phyloP scores from a whole-genome alignment of 2,329 filamentous ascomycete species.

The Colletotrichum falcatum region DNA sequence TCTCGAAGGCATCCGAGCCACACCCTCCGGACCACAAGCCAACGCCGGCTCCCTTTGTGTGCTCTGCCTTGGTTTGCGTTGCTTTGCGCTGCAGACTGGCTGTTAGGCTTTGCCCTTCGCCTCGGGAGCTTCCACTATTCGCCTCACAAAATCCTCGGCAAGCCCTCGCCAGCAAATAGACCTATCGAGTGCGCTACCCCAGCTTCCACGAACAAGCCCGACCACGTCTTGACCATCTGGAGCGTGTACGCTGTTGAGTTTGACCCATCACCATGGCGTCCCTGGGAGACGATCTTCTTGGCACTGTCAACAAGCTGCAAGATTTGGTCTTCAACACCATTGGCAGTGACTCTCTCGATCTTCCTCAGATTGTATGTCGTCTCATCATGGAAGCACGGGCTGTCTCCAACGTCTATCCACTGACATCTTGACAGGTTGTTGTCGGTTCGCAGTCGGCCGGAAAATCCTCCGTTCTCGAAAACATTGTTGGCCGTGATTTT shows the following conservation, averaged over 20 bases:
- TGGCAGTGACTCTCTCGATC: constrained; percentile 95
- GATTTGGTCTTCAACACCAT: constrained; percentile 99
- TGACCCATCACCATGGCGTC: constrained; percentile 77
- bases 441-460: constrained; percentile 98
- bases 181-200: background rate
- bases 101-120: constrained; percentile 3
- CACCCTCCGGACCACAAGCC: constrained; percentile 4
- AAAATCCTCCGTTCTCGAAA: constrained; percentile 98
- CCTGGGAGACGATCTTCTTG: constrained; percentile 94
- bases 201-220: background rate
- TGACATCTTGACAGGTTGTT: constrained; percentile 77
- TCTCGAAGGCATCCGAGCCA: constrained; percentile 5
- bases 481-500: constrained; percentile 98
- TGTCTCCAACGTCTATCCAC: background rate
- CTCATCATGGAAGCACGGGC: constrained; percentile 5
- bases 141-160: constrained; percentile 5
- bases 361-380: constrained; percentile 92
- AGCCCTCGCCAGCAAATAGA: background rate
- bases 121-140: constrained; percentile 1
- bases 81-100: constrained; percentile 18
- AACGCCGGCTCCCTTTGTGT: constrained; percentile 26
- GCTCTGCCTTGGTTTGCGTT: constrained; percentile 16
- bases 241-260: background rate
- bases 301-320: constrained; percentile 97
- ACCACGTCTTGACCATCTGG: constrained; percentile 3